Conservation (phyloP, 495 filamentous ascomycete species). For the Aspergillus hancockii region DNA sequence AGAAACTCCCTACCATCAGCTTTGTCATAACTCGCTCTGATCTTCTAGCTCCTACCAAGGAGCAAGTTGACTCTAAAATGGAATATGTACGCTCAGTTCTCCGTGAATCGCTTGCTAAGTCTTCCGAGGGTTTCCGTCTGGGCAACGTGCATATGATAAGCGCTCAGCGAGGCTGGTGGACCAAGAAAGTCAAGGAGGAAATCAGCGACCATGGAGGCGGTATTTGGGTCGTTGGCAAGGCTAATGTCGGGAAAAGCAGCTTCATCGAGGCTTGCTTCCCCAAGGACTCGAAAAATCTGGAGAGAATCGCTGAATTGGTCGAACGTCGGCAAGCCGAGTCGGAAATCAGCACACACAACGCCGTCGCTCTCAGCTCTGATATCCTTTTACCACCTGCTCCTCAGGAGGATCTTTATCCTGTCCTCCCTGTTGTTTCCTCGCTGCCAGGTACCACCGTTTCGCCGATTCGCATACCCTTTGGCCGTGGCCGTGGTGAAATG, state of each 20-base stretch:
- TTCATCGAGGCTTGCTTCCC: slow-evolving; percentile 85
- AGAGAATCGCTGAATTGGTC: slow-evolving; percentile 38
- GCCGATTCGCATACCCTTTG: slow-evolving; percentile 87
- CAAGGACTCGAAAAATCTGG: slow-evolving; percentile 64
- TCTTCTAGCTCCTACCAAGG: slow-evolving; percentile 75
- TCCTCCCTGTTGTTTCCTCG: slow-evolving; percentile 79
- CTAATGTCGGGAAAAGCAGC: slow-evolving; percentile 94
- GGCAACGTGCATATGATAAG: slow-evolving; percentile 86
- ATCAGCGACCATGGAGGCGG: slow-evolving; percentile 79
- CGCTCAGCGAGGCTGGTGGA: slow-evolving; percentile 85
- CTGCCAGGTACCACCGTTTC: slow-evolving; percentile 93
- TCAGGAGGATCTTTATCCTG: slow-evolving; percentile 69
- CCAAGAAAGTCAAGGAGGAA: slow-evolving; percentile 77
- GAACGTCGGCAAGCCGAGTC: slow-evolving; percentile 29
- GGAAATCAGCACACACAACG: slow-evolving; percentile 18
- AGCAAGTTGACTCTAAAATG: slow-evolving; percentile 79
- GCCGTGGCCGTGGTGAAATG: slow-evolving; percentile 81
- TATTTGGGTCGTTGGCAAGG: slow-evolving; percentile 97
- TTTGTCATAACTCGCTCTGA: slow-evolving; percentile 92
- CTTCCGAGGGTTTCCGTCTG: slow-evolving; percentile 63
- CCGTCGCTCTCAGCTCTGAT: slow-evolving; percentile 24
- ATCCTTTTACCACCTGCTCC: slow-evolving; percentile 73
- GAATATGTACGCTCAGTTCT: slow-evolving; percentile 75
- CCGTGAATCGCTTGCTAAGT: slow-evolving; percentile 65
- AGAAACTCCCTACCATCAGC: slow-evolving; percentile 64